Percentiles rank a stretch among this genome's conserved stretches.
Conservation (phyloP, 805 yeast species). For the Kurtzmaniella fragi region DNA sequence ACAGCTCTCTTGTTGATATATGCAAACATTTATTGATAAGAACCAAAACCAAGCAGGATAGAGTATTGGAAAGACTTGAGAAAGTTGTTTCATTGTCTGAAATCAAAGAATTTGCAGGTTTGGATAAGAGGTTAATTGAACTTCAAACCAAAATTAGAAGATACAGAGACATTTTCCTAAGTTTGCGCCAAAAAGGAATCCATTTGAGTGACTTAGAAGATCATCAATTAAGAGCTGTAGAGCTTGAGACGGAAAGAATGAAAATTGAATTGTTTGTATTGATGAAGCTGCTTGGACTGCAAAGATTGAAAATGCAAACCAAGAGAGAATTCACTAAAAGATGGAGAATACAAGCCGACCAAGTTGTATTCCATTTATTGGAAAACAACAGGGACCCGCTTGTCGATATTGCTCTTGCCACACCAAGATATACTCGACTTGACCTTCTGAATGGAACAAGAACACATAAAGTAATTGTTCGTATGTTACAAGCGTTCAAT, state of each 20-base stretch:
- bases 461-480: slow-evolving; percentile 52
- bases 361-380: slow-evolving; percentile 66
- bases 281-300: slow-evolving; percentile 25
- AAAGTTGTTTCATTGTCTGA: slow-evolving; percentile 34
- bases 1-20: slow-evolving; percentile 29
- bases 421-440: slow-evolving; percentile 54
- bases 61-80: slow-evolving; percentile 34
- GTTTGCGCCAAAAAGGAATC: slow-evolving; percentile 30
- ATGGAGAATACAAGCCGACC: slow-evolving; percentile 46
- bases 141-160: slow-evolving; percentile 28
- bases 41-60: slow-evolving; percentile 20
- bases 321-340: slow-evolving; percentile 15
- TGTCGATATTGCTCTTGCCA: slow-evolving; percentile 62
- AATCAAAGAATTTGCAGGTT: slow-evolving; percentile 28
- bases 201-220: slow-evolving; percentile 15
- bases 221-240: slow-evolving; percentile 16
- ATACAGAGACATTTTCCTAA: slow-evolving; percentile 31
- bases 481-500: slow-evolving; percentile 65
- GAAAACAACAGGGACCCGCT: slow-evolving; percentile 58
- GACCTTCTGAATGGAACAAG: slow-evolving; percentile 66
- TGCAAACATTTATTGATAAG: slow-evolving; percentile 31
- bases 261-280: slow-evolving; percentile 29
- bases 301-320: slow-evolving; percentile 14
- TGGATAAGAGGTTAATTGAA: slow-evolving; percentile 22
- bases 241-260: slow-evolving; percentile 29